These are phyloP conservation scores for Cryptosporidium parvum DNA, from an alignment of 169 alveolate species.

Conservation along the genomic window DNA sequence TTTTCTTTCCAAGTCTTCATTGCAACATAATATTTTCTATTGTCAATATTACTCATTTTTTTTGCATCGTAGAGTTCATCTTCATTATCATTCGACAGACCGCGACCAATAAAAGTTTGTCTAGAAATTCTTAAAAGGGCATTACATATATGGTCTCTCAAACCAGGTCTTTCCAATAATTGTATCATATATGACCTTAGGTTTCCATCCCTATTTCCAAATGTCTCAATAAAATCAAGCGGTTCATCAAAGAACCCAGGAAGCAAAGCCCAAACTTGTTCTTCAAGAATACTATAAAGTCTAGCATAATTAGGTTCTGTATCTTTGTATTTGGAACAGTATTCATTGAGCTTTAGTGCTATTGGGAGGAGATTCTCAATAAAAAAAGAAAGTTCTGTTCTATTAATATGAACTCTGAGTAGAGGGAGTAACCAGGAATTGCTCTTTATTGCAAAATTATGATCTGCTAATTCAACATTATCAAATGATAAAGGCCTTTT, in stretches of 20 bases:
- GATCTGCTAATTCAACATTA: constrained; percentile 12
- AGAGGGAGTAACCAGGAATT: constrained; percentile 73
- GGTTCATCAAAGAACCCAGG: constrained; percentile 71
- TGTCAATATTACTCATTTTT: constrained; percentile 48
- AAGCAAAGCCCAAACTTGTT: constrained; percentile 68
- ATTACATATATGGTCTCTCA: constrained; percentile 52
- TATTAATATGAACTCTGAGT: constrained; percentile 55
- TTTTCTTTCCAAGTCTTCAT: constrained; percentile 24
- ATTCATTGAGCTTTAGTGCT: constrained; percentile 28
- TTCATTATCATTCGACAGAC: neutral
- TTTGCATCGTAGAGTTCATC: constrained; percentile 44
- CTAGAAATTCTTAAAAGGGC: constrained; percentile 49
- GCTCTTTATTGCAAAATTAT: constrained; percentile 43
- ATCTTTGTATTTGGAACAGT: constrained; percentile 1
- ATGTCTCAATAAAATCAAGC: constrained; percentile 7
- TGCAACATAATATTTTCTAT: constrained; percentile 35
- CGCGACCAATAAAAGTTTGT: constrained; percentile 55
- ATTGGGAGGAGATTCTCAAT: constrained; percentile 38
- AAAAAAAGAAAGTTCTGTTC: constrained; percentile 44
- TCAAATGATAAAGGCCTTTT: constrained; percentile 44
- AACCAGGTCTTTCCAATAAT: constrained; percentile 21
- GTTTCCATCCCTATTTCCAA: neutral
- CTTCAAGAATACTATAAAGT: constrained; percentile 61
- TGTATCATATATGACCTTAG: constrained; percentile 49
- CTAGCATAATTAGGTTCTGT: constrained; percentile 40